Evolutionary conservation across 2,329 filamentous ascomycete species (phyloP).

Genomic region (Fusarium napiforme): DNA sequence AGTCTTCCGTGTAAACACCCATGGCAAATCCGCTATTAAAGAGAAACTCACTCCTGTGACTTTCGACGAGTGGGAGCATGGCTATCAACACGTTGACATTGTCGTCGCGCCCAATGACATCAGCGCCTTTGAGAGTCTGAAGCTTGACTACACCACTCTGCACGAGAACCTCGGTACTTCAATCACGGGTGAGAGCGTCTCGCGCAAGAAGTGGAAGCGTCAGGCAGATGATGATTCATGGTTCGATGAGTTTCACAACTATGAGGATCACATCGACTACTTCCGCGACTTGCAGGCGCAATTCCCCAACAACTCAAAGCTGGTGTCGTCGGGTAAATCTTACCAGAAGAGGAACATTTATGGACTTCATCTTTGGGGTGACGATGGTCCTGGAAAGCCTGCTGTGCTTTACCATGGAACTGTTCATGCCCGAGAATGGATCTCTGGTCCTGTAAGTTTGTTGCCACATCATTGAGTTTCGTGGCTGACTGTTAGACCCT

Average conservation of each 20-base stretch:
- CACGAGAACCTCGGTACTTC: slow-evolving; percentile 47
- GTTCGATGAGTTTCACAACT: slow-evolving; percentile 63
- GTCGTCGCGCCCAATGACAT: slow-evolving; percentile 47
- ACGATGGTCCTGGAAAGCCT: slow-evolving; percentile 56
- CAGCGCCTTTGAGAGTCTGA: slow-evolving; percentile 44
- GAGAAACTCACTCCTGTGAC: slow-evolving; percentile 45
- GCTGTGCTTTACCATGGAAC: slow-evolving; percentile 63
- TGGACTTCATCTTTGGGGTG: slow-evolving; percentile 64
- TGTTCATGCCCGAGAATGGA: slow-evolving; percentile 66
- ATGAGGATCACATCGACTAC: slow-evolving; percentile 61
- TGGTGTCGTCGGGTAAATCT: slow-evolving; percentile 58
- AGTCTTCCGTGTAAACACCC: slow-evolving; percentile 58
- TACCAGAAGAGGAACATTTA: slow-evolving; percentile 64
- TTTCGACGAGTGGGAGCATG: slow-evolving; percentile 37
- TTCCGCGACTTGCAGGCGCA: slow-evolving; percentile 54
- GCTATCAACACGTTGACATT: slow-evolving; percentile 46
- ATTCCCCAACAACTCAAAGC: slow-evolving; percentile 58
- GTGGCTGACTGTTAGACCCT: slow-evolving; percentile 44
- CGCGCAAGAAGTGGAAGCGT: slow-evolving; percentile 35
- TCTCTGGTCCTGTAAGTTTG: slow-evolving; percentile 61
- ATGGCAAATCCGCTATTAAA: slow-evolving; percentile 53
- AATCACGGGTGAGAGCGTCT: slow-evolving; percentile 44
- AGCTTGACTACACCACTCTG: slow-evolving; percentile 46
- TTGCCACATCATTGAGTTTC: accelerated
- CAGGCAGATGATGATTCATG: slow-evolving; percentile 52